Conservation (phyloP, 176 grass and related monocot genomes). For the Saccharum spontaneum region DNA sequence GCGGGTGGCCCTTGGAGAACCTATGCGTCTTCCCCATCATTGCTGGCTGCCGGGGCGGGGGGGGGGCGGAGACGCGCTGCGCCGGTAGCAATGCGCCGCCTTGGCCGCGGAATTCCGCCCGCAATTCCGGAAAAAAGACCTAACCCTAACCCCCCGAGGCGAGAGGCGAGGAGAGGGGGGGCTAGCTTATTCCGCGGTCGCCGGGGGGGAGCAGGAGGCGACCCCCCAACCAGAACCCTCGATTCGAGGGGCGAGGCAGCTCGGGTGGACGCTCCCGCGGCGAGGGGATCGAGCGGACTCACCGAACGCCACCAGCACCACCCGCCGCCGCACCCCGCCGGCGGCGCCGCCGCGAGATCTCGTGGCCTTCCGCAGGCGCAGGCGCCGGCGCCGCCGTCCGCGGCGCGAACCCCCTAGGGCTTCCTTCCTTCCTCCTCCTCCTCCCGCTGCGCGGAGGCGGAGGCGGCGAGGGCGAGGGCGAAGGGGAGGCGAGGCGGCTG, state of each 20-base stretch:
- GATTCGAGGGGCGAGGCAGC: constrained; percentile 35
- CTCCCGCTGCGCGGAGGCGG: constrained; percentile 34
- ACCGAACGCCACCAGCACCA: constrained; percentile 9
- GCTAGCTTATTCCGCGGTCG: constrained; percentile 15
- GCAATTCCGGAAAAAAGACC: constrained; percentile 27
- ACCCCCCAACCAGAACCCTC: constrained; percentile 28
- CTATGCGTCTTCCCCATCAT: constrained; percentile 96
- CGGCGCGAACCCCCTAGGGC: constrained; percentile 42
- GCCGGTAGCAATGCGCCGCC: constrained; percentile 29
- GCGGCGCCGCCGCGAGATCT: constrained; percentile 54
- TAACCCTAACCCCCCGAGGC: constrained; percentile 41
- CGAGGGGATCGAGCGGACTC: constrained; percentile 52
- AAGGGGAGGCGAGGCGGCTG: constrained; percentile 28
- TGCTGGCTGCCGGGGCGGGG: not conserved
- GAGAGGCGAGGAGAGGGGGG: not conserved
- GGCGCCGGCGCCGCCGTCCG: constrained; percentile 27
- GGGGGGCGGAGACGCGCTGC: not conserved
- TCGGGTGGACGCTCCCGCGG: constrained; percentile 23
- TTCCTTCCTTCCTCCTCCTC: constrained; percentile 7
- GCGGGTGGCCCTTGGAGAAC: constrained; percentile 81
- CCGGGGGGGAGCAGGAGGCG: not conserved
- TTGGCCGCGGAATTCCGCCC: constrained; percentile 29
- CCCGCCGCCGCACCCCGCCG: not conserved
- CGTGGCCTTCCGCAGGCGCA: constrained; percentile 31
- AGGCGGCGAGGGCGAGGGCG: not conserved